Evolutionary conservation across 495 filamentous ascomycete genomes (phyloP).

Genomic region (Lindgomyces ingoldianus): DNA sequence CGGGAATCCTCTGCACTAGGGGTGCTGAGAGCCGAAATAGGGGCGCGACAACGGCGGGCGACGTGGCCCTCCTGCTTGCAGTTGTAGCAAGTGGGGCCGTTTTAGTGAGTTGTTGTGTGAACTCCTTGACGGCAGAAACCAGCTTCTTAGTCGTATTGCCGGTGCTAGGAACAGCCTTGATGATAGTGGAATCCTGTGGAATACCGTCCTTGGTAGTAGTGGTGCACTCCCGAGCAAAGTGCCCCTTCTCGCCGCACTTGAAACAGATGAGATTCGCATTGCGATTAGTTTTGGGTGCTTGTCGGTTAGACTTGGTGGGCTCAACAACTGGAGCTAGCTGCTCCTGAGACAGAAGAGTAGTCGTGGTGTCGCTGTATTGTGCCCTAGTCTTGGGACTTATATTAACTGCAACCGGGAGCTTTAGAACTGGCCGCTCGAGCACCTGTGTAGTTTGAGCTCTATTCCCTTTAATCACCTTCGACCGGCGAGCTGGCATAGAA

Average conservation of each 20-base stretch:
- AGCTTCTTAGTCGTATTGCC: no score
- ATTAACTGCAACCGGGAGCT: no score
- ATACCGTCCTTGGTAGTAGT: background rate
- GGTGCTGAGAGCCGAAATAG: background rate
- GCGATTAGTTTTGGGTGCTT: background rate
- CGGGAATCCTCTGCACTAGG: no score
- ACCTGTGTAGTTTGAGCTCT: no score
- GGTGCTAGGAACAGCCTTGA: background rate
- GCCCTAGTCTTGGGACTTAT: no score
- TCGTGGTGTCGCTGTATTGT: no score
- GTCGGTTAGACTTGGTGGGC: background rate
- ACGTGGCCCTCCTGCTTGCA: slow-evolving; percentile 1
- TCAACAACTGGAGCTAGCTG: no score
- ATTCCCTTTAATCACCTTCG: no score
- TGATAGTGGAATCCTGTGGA: background rate
- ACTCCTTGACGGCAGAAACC: background rate
- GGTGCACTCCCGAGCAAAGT: background rate
- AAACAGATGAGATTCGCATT: background rate
- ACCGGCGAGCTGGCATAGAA: no score
- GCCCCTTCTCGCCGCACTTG: background rate
- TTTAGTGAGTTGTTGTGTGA: background rate
- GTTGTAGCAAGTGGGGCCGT: slow-evolving; percentile 5
- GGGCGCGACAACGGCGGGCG: background rate
- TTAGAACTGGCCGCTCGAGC: no score
- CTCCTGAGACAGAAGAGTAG: no score